phyloP scores from a whole-genome alignment of 805 yeast species.

The Spathaspora passalidarum region DNA sequence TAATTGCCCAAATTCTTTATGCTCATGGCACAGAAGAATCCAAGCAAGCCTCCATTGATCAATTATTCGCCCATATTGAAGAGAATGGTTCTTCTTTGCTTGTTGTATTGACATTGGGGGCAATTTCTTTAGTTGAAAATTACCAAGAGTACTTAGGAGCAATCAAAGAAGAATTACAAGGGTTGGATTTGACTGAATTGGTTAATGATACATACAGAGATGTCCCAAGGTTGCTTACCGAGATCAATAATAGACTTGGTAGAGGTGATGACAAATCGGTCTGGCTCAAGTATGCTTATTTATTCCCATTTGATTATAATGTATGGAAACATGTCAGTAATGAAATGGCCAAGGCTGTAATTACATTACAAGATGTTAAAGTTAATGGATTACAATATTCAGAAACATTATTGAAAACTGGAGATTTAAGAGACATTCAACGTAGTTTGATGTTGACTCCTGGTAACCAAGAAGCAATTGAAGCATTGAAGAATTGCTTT shows the following conservation, averaged over 20 bases:
- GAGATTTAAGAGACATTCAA: slow-evolving; percentile 55
- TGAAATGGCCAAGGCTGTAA: slow-evolving; percentile 56
- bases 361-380: slow-evolving; percentile 47
- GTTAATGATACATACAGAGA: slow-evolving; percentile 49
- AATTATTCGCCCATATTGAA: slow-evolving; percentile 64
- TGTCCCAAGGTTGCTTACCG: slow-evolving; percentile 57
- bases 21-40: slow-evolving; percentile 75
- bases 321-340: slow-evolving; percentile 69
- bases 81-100: slow-evolving; percentile 62
- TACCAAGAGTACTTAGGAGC: slow-evolving; percentile 59
- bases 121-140: slow-evolving; percentile 66
- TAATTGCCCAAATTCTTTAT: slow-evolving; percentile 77
- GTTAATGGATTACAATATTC: slow-evolving; percentile 52
- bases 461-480: slow-evolving; percentile 12
- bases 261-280: slow-evolving; percentile 16
- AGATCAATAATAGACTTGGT: slow-evolving; percentile 44
- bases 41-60: slow-evolving; percentile 80
- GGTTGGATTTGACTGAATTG: slow-evolving; percentile 45
- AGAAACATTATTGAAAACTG: slow-evolving; percentile 46
- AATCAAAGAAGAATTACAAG: slow-evolving; percentile 60
- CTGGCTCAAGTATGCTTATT: slow-evolving; percentile 70
- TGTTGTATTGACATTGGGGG: slow-evolving; percentile 74
- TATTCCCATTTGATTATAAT: slow-evolving; percentile 67
- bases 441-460: slow-evolving; percentile 69
- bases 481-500: slow-evolving; percentile 7